A percentile compares a stretch with the other conserved stretches of the same genome.
These are phyloP conservation scores for Suhomyces bribrorum DNA, from an alignment of 1,139 yeast species.

Conservation along the genomic window DNA sequence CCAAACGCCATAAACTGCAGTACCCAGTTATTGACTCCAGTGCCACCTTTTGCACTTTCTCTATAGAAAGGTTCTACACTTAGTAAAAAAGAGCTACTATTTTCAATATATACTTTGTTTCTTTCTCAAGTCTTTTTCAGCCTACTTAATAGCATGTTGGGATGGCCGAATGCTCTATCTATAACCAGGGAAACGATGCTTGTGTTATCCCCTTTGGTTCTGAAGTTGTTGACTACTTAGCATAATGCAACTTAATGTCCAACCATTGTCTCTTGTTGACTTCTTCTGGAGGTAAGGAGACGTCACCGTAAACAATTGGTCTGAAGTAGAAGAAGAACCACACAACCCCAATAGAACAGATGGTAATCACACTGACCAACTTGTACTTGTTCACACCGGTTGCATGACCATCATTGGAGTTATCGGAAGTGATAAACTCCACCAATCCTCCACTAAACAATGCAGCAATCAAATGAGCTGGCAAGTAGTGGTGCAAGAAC, in stretches of 20 bases:
- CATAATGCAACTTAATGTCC: constrained; percentile 78
- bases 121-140: too few relatives aligned
- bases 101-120: too few relatives aligned
- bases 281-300: constrained; percentile 60
- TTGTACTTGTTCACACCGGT: constrained; percentile 28
- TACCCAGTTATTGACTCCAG: too few relatives aligned
- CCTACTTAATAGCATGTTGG: too few relatives aligned
- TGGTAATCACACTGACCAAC: constrained; percentile 35
- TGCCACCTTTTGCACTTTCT: too few relatives aligned
- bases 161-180: too few relatives aligned
- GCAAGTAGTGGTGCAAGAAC: constrained; percentile 92
- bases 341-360: constrained; percentile 50
- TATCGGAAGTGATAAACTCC: constrained; percentile 76
- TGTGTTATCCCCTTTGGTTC: neutral
- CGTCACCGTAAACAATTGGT: constrained; percentile 85
- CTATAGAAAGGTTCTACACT: too few relatives aligned
- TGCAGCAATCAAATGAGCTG: constrained; percentile 92
- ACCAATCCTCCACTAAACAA: constrained; percentile 77
- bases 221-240: constrained; percentile 48
- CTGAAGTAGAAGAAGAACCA: constrained; percentile 73
- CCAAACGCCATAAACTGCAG: too few relatives aligned
- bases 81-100: too few relatives aligned
- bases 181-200: too few relatives aligned
- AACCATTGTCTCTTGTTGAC: constrained; percentile 78
- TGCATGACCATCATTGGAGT: constrained; percentile 29